Evolutionary conservation across 306 rosid genomes (phyloP).

Genomic region (Oemleria cerasiformis): DNA sequence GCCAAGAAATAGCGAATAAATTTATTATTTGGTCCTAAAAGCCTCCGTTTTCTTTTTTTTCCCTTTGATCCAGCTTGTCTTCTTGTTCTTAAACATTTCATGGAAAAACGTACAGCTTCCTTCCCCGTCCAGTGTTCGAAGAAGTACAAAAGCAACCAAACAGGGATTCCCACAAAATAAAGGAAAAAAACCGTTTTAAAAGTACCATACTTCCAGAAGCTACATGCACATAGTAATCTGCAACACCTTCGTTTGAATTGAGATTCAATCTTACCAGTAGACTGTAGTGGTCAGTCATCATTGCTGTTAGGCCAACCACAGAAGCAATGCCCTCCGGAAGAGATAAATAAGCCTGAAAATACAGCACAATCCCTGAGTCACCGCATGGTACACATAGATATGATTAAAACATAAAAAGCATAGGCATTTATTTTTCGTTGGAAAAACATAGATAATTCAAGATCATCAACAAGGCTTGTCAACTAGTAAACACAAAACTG

Average conservation of each 20-base stretch:
- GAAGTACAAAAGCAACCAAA: not conserved
- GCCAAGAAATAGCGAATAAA: not conserved
- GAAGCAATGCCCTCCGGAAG: slow-evolving; percentile 99
- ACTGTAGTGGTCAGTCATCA: slow-evolving; percentile 92
- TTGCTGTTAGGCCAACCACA: slow-evolving; percentile 85
- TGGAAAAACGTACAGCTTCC: not conserved
- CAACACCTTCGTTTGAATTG: slow-evolving; percentile 17
- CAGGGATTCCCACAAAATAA: not conserved
- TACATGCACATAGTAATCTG: slow-evolving; percentile 13
- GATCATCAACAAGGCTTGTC: not conserved
- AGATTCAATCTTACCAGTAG: slow-evolving; percentile 61
- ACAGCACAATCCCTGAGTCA: slow-evolving; percentile 28
- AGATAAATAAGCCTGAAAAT: slow-evolving; percentile 87
- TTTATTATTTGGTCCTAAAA: not conserved
- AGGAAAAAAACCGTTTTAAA: not conserved
- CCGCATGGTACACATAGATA: slow-evolving; percentile 26
- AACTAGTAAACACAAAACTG: not conserved
- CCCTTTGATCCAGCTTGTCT: not conserved
- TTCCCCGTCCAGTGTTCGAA: not conserved
- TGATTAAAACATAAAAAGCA: slow-evolving; percentile 6
- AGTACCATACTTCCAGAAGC: slow-evolving; percentile 16
- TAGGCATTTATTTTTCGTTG: not conserved
- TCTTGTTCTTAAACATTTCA: not conserved
- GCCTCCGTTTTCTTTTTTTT: not conserved
- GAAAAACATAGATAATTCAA: not conserved